Percentiles rank a stretch among this genome's conserved stretches.
Evolutionary conservation across 352 stramenopile species (phyloP).

Genomic region (Phytophthora multivora): DNA sequence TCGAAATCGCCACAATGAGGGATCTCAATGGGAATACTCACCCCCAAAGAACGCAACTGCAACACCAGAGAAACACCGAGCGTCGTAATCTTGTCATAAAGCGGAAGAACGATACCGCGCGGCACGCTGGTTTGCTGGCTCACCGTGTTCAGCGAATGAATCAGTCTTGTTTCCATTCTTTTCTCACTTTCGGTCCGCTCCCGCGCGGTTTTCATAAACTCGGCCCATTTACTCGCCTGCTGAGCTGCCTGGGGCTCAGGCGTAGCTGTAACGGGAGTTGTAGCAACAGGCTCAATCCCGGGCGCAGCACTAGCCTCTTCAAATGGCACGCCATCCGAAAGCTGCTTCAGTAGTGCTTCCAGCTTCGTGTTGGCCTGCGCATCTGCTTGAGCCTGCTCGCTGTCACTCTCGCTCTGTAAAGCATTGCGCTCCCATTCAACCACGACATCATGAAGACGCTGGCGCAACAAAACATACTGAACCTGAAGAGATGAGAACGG

Average conservation of each 20-base stretch:
- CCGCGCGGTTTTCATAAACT: conserved; percentile 19
- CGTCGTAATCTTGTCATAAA: conserved; percentile 66
- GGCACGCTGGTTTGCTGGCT: conserved; percentile 33
- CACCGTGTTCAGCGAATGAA: conserved; percentile 34
- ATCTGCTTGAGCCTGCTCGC: conserved; percentile 22
- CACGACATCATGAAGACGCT: conserved; percentile 35
- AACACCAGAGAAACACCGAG: conserved; percentile 69
- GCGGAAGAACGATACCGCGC: conserved; percentile 63
- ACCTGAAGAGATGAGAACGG: conserved; percentile 31
- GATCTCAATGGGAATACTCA: conserved; percentile 69
- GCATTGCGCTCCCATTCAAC: conserved; percentile 39
- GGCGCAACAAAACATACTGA: conserved; percentile 38
- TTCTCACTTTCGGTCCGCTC: conserved; percentile 31
- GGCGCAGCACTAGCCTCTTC: conserved; percentile 10
- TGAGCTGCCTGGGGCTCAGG: conserved; percentile 5
- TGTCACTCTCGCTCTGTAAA: conserved; percentile 28
- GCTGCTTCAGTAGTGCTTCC: conserved; percentile 23
- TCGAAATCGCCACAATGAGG: conserved; percentile 73
- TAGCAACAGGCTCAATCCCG: conserved; percentile 3
- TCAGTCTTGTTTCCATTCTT: conserved; percentile 34
- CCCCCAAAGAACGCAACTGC: conserved; percentile 53
- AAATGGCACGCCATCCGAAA: conserved; percentile 17
- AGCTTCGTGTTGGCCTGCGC: conserved; percentile 22
- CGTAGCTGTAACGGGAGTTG: not conserved
- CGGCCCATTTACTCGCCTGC: conserved; percentile 16